Base-by-base conservation (phyloP, 306 rosid genomes). In the Vachellia collinsii region DNA sequence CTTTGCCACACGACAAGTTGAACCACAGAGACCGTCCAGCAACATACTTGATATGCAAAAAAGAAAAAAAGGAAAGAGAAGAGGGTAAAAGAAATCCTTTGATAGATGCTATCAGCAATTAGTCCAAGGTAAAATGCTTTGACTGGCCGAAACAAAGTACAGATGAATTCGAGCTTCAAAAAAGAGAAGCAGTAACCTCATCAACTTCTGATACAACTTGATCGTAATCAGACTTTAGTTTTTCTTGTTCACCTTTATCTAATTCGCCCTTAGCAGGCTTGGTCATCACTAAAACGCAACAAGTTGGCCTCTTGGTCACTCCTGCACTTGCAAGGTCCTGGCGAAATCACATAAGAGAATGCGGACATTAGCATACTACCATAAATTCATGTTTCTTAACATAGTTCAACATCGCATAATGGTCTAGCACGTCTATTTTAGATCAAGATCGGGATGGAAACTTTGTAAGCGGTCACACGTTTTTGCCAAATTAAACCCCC, bases 281-380 rank as follows among this genome's bases (percentile, higher is more conserved):
- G 20, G 97, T 92, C 83, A 65, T 53, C 62, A 95, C 97, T 84
- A 95, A 82, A 79, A 95, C 94, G 65, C 99, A 91, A 86, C 98
- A 91, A 13, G 99, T 96, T 50, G 99, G 99, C 89, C 98, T 93
- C 96, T 96, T 96, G 17, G 99, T 93, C 59, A 90, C 90, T 68
- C 98, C 99, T 6, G 98, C 99, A 83, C 74, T 88, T 58, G 99
- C 98, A 62, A 96, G 98, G 74, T 96, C 99, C 99, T 96, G 87
- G 63, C 34, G 51, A 71, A 51, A 58, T 9, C 25, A 56, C 19
- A 44, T 6, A 5, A 16, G 58, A 76, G 38, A 41, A 51, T 69
- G 12, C 13, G 29, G 68, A 25, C 50, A 50, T 59, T 39, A 41
- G 34, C 14, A 39, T 11, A 2, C 23, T 36, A 9, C 22, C 65